These are phyloP conservation scores for Eucalyptus polyanthemos DNA, from an alignment of 345 rosid species.

Conservation along the genomic window DNA sequence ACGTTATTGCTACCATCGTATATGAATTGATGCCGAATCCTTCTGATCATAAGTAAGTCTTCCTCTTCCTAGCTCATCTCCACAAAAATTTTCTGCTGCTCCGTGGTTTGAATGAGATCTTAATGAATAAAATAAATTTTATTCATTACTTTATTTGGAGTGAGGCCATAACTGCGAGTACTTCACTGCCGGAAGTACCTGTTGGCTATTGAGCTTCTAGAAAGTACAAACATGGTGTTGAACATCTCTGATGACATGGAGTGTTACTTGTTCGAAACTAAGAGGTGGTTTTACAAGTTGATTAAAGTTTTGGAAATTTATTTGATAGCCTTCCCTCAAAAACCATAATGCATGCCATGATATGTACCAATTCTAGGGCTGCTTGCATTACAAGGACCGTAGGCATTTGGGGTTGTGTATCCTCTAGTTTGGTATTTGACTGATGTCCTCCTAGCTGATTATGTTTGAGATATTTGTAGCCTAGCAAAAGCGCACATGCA, in stretches of 20 bases:
- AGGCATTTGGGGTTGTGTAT: neutral
- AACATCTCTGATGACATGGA: neutral
- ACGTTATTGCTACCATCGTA: conserved; percentile 78
- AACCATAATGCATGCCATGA: neutral
- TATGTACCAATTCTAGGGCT: neutral
- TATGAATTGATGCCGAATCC: conserved; percentile 96
- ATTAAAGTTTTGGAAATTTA: neutral
- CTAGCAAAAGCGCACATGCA: neutral
- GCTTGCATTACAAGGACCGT: neutral
- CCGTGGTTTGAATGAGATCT: neutral
- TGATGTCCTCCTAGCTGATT: neutral
- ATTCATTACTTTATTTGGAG: neutral
- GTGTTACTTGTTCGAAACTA: neutral
- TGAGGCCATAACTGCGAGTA: neutral
- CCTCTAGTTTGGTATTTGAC: neutral
- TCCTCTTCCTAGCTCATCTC: neutral
- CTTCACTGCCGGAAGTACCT: neutral
- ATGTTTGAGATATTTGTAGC: neutral
- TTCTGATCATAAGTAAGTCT: conserved; percentile 91
- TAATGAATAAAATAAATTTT: neutral
- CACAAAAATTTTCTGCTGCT: neutral
- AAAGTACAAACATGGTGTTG: neutral
- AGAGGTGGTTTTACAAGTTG: neutral
- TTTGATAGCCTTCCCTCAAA: neutral
- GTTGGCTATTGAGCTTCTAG: neutral